A percentile compares a stretch with the other conserved stretches of the same genome.
Evolutionary conservation across 345 rosid species (phyloP).

Genomic region (Mangifera indica): DNA sequence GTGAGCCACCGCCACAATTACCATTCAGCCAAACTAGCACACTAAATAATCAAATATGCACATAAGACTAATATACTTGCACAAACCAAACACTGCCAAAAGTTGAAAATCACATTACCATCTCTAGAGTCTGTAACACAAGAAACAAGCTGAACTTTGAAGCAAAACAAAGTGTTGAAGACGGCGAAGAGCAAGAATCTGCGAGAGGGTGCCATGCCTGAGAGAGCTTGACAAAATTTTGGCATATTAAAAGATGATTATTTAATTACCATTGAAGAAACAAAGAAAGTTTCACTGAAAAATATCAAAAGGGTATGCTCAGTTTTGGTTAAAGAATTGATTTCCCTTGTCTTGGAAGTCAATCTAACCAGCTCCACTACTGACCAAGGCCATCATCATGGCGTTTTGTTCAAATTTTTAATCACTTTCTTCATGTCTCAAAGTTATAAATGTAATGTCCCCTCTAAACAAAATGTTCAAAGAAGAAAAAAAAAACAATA

Average conservation of each 20-base stretch:
- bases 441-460: background rate
- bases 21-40: background rate
- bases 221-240: background rate
- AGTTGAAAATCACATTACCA: background rate
- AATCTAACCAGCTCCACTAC: background rate
- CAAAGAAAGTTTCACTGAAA: background rate
- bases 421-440: background rate
- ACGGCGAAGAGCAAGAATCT: conserved; percentile 1
- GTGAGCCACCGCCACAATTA: background rate
- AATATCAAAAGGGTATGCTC: background rate
- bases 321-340: background rate
- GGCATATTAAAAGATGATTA: background rate
- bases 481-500: no score
- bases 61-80: background rate
- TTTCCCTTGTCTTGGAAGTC: background rate
- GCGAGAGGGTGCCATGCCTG: conserved; percentile 1
- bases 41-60: background rate
- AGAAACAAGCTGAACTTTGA: background rate
- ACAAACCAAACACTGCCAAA: background rate
- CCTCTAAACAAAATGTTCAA: background rate
- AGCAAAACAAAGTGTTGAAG: conserved; percentile 12
- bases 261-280: background rate
- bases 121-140: conserved; percentile 12
- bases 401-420: background rate
- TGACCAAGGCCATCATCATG: background rate